Conservation (phyloP, 768 basidiomycete species). For the Ramaria sp. region DNA sequence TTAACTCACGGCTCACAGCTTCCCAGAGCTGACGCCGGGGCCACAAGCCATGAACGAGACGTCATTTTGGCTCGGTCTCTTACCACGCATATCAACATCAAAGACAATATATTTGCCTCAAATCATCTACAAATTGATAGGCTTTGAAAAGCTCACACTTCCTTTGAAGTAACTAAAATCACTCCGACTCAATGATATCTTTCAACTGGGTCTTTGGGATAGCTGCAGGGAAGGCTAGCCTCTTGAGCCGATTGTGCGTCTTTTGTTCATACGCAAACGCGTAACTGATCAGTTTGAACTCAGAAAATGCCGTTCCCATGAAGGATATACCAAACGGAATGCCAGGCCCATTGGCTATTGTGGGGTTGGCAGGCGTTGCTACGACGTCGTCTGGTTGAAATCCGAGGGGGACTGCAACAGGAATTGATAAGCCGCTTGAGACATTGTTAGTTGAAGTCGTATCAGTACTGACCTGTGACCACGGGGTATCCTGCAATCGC, state of each 20-base stretch:
- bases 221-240: slow-evolving; percentile 20
- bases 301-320: slow-evolving; percentile 50
- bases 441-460: not conserved
- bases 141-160: too few species aligned
- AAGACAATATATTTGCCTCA: too few species aligned
- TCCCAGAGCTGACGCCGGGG: too few species aligned
- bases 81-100: too few species aligned
- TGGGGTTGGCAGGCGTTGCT: slow-evolving; percentile 19
- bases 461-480: slow-evolving; percentile 56
- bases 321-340: slow-evolving; percentile 55
- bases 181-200: slow-evolving; percentile 17
- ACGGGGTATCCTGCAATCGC: slow-evolving; percentile 61
- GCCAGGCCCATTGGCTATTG: slow-evolving; percentile 34
- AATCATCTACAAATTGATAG: too few species aligned
- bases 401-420: slow-evolving; percentile 40
- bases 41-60: too few species aligned
- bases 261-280: slow-evolving; percentile 50
- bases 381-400: slow-evolving; percentile 39
- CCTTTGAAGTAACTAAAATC: too few species aligned
- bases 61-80: too few species aligned
- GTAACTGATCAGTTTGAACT: slow-evolving; percentile 43
- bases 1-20: too few species aligned
- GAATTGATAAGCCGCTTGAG: not conserved
- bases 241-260: slow-evolving; percentile 21
- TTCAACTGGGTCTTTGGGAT: slow-evolving; percentile 23